Percentiles rank a stretch among this genome's conserved stretches.
These are phyloP conservation scores for Aegilops bicornis DNA, from an alignment of 176 grass and related monocot species.

Conservation along the genomic window DNA sequence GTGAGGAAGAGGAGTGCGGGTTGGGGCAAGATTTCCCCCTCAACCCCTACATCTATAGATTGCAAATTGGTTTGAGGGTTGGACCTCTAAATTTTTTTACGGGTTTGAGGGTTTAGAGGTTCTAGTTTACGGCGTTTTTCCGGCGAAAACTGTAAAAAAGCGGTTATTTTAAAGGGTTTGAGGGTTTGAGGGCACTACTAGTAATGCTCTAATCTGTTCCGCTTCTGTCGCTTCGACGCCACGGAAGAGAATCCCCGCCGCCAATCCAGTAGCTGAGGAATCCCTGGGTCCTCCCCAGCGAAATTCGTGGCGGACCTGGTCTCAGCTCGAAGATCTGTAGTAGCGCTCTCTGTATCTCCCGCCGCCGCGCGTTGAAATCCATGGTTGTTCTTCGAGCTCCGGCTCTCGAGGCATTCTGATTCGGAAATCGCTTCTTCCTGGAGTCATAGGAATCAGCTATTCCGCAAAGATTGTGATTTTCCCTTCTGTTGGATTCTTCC, in stretches of 20 bases:
- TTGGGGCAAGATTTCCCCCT: no score
- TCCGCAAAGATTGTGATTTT: neutral
- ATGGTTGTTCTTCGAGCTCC: neutral
- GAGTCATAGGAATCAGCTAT: neutral
- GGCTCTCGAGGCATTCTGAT: neutral
- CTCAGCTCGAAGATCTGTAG: neutral
- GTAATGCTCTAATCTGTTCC: slow-evolving; percentile 18
- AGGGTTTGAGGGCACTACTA: no score
- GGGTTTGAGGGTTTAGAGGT: no score
- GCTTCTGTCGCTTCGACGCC: slow-evolving; percentile 17
- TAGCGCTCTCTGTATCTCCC: neutral
- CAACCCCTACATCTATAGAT: no score
- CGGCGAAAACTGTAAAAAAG: no score
- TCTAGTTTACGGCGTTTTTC: no score
- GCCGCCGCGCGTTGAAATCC: neutral
- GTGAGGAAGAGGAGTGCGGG: no score
- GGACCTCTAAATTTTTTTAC: no score
- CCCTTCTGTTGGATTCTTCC: neutral
- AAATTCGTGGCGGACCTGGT: neutral
- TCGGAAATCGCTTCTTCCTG: neutral
- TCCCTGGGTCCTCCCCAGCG: neutral
- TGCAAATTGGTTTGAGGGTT: no score
- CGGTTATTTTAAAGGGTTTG: no score
- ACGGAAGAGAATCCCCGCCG: slow-evolving; percentile 15
- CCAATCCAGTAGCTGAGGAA: neutral